Percentiles rank a stretch among this genome's conserved stretches.
Evolutionary conservation across 2,329 filamentous ascomycete species (phyloP).

Genomic region (Alternaria gansuensis): DNA sequence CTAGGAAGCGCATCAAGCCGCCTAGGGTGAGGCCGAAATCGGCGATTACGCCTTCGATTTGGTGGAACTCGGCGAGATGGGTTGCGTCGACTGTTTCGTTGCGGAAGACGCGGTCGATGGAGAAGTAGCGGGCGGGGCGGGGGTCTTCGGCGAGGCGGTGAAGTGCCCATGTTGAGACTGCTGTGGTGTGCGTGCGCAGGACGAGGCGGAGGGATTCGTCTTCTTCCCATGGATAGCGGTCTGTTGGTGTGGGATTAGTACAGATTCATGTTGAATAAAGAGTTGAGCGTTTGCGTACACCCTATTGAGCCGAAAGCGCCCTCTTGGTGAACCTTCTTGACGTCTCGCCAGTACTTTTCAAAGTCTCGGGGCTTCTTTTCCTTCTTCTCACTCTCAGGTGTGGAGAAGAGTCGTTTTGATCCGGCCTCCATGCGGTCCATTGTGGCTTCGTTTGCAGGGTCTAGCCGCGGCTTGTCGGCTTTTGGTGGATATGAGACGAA

Average conservation of each 20-base stretch:
- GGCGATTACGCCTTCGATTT: slow-evolving; percentile 97
- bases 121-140: slow-evolving; percentile 93
- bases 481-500: slow-evolving; percentile 89
- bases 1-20: slow-evolving; percentile 91
- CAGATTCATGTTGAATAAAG: not conserved
- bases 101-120: slow-evolving; percentile 96
- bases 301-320: slow-evolving; percentile 95
- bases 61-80: slow-evolving; percentile 97
- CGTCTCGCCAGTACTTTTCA: slow-evolving; percentile 86
- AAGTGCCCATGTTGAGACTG: slow-evolving; percentile 88
- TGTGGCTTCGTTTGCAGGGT: slow-evolving; percentile 59
- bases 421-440: slow-evolving; percentile 61
- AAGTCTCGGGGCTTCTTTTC: slow-evolving; percentile 70
- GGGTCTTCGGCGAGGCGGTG: slow-evolving; percentile 86
- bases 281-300: slow-evolving; percentile 52
- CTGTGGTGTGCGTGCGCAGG: slow-evolving; percentile 94
- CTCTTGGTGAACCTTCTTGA: slow-evolving; percentile 84
- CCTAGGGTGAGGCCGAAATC: slow-evolving; percentile 93
- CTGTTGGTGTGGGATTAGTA: slow-evolving; percentile 14
- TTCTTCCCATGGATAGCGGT: slow-evolving; percentile 91
- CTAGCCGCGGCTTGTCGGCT: slow-evolving; percentile 72
- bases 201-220: slow-evolving; percentile 89
- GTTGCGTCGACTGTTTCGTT: slow-evolving; percentile 98
- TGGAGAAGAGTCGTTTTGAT: slow-evolving; percentile 63
- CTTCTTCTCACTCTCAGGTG: slow-evolving; percentile 62